phyloP scores from a whole-genome alignment of 2,329 filamentous ascomycete species.

The Parastagonospora nodorum region DNA sequence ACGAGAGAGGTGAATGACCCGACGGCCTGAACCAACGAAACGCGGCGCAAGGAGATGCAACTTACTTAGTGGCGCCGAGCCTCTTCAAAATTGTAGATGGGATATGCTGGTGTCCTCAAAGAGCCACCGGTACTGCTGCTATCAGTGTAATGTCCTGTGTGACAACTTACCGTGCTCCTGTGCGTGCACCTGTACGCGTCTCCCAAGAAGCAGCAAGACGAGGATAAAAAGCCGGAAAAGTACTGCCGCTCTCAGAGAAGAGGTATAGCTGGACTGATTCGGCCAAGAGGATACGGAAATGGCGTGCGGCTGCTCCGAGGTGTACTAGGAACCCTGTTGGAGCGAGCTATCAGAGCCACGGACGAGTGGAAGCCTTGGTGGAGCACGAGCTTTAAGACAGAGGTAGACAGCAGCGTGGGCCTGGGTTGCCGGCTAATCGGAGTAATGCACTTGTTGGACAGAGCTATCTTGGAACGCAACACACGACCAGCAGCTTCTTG shows the following conservation, averaged over 20 bases:
- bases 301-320: conserved; percentile 36
- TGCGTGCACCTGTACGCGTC: conserved; percentile 8
- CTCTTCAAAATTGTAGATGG: conserved; percentile 19
- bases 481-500: conserved; percentile 7
- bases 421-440: conserved; percentile 38
- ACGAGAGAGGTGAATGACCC: conserved; percentile 33
- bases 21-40: conserved; percentile 20
- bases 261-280: conserved; percentile 31
- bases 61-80: conserved; percentile 37
- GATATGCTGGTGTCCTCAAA: conserved; percentile 3
- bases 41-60: conserved; percentile 27
- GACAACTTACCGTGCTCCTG: conserved; percentile 31
- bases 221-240: conserved; percentile 35
- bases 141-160: conserved; percentile 28
- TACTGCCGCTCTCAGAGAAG: conserved; percentile 24
- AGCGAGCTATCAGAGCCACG: conserved; percentile 37
- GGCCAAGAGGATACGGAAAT: conserved; percentile 43
- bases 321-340: conserved; percentile 32
- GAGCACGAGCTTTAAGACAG: conserved; percentile 31
- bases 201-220: conserved; percentile 15
- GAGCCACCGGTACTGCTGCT: conserved; percentile 20
- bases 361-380: conserved; percentile 45
- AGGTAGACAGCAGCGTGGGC: conserved; percentile 22
- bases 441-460: conserved; percentile 12
- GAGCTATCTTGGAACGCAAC: conserved; percentile 5